A percentile compares a stretch with the other conserved stretches of the same genome.
Evolutionary conservation across 768 basidiomycete species (phyloP).

Genomic region (Podaxis sp.): DNA sequence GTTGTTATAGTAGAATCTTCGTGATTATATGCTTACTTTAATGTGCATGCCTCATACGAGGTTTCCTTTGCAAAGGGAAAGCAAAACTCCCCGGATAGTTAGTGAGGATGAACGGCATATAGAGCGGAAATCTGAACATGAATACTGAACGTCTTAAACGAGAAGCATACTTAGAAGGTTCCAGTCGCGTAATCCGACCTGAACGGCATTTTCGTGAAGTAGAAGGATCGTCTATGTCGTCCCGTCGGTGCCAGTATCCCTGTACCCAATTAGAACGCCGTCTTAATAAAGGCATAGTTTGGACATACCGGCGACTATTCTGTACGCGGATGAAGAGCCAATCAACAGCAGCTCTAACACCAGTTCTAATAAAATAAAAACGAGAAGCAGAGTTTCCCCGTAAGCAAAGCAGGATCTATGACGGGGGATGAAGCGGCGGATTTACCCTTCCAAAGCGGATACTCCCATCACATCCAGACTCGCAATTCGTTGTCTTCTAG

Average conservation of each 20-base stretch:
- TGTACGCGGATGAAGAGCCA: constrained; percentile 95
- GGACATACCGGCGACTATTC: constrained; percentile 68
- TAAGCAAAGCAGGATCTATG: neutral
- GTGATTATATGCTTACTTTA: neutral
- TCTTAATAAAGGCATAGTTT: neutral
- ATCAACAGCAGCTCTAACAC: constrained; percentile 86
- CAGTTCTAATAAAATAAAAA: constrained; percentile 53
- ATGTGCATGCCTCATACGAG: neutral
- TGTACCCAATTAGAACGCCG: neutral
- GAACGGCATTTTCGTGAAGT: neutral
- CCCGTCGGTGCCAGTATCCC: constrained; percentile 6
- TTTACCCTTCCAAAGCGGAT: constrained; percentile 86
- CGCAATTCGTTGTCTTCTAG: constrained; percentile 56
- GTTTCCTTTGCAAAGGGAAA: constrained; percentile 1
- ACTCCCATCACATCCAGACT: constrained; percentile 89
- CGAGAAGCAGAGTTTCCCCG: neutral
- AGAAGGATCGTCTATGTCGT: neutral
- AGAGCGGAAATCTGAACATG: neutral
- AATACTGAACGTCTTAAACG: neutral
- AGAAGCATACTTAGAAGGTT: neutral
- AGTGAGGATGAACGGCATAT: neutral
- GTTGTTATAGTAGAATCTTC: neutral
- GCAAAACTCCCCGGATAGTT: neutral
- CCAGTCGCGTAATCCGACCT: neutral
- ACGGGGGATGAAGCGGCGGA: constrained; percentile 18